phyloP scores from a whole-genome alignment of 345 rosid genomes.

The Syzygium jambos region DNA sequence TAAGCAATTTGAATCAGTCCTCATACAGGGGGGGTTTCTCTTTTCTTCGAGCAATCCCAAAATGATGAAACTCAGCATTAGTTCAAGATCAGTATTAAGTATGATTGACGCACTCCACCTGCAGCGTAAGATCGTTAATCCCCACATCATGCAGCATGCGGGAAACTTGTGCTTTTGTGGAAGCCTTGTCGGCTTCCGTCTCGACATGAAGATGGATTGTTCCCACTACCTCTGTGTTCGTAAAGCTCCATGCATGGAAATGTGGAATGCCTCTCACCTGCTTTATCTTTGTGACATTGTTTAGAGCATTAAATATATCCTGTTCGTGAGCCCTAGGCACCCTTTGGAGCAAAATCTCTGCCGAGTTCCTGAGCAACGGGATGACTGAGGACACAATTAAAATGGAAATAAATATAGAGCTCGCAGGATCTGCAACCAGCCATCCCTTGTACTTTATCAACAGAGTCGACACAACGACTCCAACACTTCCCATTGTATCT shows the following conservation, averaged over 20 bases:
- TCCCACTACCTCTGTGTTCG: constrained; percentile 76
- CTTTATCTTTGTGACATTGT: constrained; percentile 38
- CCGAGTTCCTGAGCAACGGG: constrained; percentile 86
- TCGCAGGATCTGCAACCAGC: constrained; percentile 96
- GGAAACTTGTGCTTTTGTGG: constrained; percentile 47
- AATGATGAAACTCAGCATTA: not conserved
- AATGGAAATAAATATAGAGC: constrained; percentile 86
- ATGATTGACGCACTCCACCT: constrained; percentile 43
- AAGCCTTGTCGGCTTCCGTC: constrained; percentile 46
- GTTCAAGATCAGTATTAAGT: not conserved
- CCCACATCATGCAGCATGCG: constrained; percentile 64
- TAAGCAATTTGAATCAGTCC: not conserved
- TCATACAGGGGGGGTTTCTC: not conserved
- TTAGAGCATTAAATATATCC: constrained; percentile 45
- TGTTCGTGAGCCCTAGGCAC: constrained; percentile 71
- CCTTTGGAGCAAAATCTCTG: constrained; percentile 81
- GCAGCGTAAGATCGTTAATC: constrained; percentile 77
- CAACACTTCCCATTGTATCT: constrained; percentile 96
- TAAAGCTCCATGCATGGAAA: constrained; percentile 84
- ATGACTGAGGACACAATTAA: constrained; percentile 84
- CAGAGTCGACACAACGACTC: constrained; percentile 92
- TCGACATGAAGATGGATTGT: constrained; percentile 69
- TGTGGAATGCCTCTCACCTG: constrained; percentile 61
- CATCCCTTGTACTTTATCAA: constrained; percentile 95
- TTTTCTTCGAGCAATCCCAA: not conserved